Conservation (phyloP, 2,329 filamentous ascomycete genomes). For the Neofusicoccum umdonicola region DNA sequence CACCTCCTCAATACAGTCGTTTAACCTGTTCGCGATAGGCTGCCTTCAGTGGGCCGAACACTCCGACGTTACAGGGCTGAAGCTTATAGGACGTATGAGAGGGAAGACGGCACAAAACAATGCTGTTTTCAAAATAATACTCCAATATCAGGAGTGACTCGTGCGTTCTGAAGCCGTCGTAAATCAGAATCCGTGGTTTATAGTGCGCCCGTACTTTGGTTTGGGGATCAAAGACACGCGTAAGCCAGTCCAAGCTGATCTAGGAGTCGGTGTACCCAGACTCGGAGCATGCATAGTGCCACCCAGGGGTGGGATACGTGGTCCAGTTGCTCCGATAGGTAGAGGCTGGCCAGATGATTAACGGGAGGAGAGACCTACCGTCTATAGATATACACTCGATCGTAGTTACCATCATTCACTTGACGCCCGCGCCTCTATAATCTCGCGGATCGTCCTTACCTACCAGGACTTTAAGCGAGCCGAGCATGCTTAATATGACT, state of each 20-base stretch:
- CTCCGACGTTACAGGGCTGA: slow-evolving; percentile 26
- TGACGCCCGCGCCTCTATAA: slow-evolving; percentile 24
- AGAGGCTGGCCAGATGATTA: slow-evolving; percentile 25
- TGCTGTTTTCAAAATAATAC: too few relatives aligned
- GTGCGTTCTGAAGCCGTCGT: too few relatives aligned
- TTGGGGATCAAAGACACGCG: slow-evolving; percentile 34
- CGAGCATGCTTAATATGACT: slow-evolving; percentile 23
- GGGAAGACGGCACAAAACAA: too few relatives aligned
- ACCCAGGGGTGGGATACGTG: slow-evolving; percentile 22
- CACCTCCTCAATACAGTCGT: slow-evolving; percentile 22
- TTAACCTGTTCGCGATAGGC: slow-evolving; percentile 28
- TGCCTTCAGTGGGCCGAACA: slow-evolving; percentile 24
- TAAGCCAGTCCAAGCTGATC: slow-evolving; percentile 37
- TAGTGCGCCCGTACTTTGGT: slow-evolving; percentile 30
- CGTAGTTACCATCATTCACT: slow-evolving; percentile 25
- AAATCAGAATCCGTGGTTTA: slow-evolving; percentile 29
- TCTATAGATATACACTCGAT: slow-evolving; percentile 24
- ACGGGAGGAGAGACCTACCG: slow-evolving; percentile 22
- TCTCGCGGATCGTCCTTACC: slow-evolving; percentile 22
- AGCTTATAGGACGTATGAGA: slow-evolving; percentile 26
- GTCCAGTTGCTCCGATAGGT: slow-evolving; percentile 24
- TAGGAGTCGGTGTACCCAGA: slow-evolving; percentile 29
- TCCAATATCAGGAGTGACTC: too few relatives aligned
- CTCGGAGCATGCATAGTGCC: slow-evolving; percentile 20
- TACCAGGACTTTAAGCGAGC: slow-evolving; percentile 24